Conservation (phyloP, 2,329 filamentous ascomycete genomes). For the Phoma sp. region DNA sequence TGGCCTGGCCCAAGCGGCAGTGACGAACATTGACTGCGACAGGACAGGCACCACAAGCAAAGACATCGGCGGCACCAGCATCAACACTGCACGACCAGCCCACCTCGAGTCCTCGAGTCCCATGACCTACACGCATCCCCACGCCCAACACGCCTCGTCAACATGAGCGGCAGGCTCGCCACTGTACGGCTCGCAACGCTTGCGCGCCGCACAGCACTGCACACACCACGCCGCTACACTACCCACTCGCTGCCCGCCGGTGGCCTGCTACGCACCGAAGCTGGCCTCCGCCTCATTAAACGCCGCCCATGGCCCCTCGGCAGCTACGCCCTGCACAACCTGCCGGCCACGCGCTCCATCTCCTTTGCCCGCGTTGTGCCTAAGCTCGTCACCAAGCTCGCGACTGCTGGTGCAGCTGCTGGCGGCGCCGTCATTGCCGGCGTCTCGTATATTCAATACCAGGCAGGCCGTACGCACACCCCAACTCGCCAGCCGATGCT, state of each 20-base stretch:
- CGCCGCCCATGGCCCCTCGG: constrained; percentile 78
- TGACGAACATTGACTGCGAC: constrained; percentile 10
- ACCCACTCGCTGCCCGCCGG: constrained; percentile 44
- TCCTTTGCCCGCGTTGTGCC: constrained; percentile 77
- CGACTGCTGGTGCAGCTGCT: constrained; percentile 86
- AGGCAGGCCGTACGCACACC: constrained; percentile 76
- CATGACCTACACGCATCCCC: constrained; percentile 25
- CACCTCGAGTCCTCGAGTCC: constrained; percentile 10
- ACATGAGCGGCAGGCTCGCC: constrained; percentile 76
- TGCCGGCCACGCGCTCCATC: constrained; percentile 67
- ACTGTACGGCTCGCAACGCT: constrained; percentile 74
- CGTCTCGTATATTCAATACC: constrained; percentile 92
- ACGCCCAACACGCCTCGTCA: constrained; percentile 27
- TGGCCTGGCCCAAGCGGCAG: constrained; percentile 8
- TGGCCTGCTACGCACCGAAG: constrained; percentile 47
- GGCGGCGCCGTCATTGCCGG: constrained; percentile 87
- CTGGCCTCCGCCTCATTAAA: constrained; percentile 44
- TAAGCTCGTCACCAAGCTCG: constrained; percentile 88
- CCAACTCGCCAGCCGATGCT: not conserved
- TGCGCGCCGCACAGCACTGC: constrained; percentile 68
- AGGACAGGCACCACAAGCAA: constrained; percentile 9
- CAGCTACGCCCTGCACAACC: constrained; percentile 81
- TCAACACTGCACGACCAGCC: not conserved
- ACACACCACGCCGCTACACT: constrained; percentile 60
- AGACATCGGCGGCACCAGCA: not conserved